These are phyloP conservation scores for Syzygium malaccense DNA, from an alignment of 441 rosid genomes.

Conservation along the genomic window DNA sequence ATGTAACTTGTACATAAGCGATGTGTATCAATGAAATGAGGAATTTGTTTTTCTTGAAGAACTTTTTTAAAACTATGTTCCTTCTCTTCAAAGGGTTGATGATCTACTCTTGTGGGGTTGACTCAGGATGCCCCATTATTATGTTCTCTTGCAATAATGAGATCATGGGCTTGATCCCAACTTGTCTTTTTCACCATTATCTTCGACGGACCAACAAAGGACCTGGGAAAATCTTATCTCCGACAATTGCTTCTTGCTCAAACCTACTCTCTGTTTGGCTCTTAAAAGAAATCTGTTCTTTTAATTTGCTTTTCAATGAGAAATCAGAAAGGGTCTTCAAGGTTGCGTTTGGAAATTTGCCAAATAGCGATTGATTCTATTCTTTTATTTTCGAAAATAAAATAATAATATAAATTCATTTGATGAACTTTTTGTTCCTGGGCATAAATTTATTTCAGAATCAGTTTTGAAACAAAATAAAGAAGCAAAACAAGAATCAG, in stretches of 20 bases:
- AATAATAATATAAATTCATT: no score
- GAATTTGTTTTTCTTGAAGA: background rate
- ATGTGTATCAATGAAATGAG: constrained; percentile 39
- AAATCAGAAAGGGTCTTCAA: background rate
- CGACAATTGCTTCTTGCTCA: background rate
- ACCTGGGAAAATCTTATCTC: background rate
- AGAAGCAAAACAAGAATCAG: no score
- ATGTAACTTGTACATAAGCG: constrained; percentile 51
- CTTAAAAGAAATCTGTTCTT: background rate
- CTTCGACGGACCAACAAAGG: background rate
- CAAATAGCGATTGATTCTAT: no score
- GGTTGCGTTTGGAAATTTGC: background rate
- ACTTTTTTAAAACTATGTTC: background rate
- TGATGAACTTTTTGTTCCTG: no score
- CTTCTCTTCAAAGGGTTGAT: background rate
- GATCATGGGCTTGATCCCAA: background rate
- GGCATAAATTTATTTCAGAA: no score
- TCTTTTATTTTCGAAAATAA: no score
- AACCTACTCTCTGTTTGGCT: background rate
- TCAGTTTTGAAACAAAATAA: no score
- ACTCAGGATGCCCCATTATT: constrained; percentile 2
- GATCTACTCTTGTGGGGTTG: constrained; percentile 6
- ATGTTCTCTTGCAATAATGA: constrained; percentile 3
- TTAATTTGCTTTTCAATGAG: background rate
- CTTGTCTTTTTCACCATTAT: background rate